Evolutionary conservation across 164 flowering plant genomes (phyloP), one percentile per base, ranked within the genome.

Genomic region (Vitis cinerea): DNA sequence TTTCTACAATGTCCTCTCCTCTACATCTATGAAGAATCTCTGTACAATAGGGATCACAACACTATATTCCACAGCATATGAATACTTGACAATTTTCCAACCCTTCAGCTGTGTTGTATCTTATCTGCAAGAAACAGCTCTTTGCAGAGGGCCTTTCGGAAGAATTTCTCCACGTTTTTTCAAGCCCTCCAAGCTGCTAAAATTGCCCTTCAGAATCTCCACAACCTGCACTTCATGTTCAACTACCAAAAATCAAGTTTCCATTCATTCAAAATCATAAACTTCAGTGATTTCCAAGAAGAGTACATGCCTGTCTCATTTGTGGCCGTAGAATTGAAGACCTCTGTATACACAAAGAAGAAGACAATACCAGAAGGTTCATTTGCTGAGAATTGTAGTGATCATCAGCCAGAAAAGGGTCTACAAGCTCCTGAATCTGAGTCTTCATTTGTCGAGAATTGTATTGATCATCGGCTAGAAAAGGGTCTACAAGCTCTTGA

Each of bases 291-390:
- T 63, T 9, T 6, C 31, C 11, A 14, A 9, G 54, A 59, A 30
- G 27, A 57, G 37, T 1, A 58, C 77, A n/a, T 75, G 73, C 92
- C 87, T 85, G 90, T 59, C 74, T 80, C 79, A 85, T 87, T n/a
- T 70, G 59, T 13, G 93, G 93, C 9, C 93, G 77, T 27, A 76
- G 71, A 50, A 80, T 69, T 15, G 91, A 74, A 27, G 84, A 81
- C 37, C 77, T 82, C 29, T 84, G 89, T 69, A 87, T 75, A 75
- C 93, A 88, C 31, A 82, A n/a, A 11, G 82, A 79, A 63, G 91
- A 88, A 14, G 86, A 82, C 63, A 83, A 69, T 17, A 84, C 71
- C 77, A 85, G 71, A 12, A 78, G 89, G 69, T 85, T 84, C 80
- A 87, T 77, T 67, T 85, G 80, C 23, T 70, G 48, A 1, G 82